These are phyloP conservation scores for Barnettozyma vustinii DNA, from an alignment of 805 yeast species.

Conservation along the genomic window DNA sequence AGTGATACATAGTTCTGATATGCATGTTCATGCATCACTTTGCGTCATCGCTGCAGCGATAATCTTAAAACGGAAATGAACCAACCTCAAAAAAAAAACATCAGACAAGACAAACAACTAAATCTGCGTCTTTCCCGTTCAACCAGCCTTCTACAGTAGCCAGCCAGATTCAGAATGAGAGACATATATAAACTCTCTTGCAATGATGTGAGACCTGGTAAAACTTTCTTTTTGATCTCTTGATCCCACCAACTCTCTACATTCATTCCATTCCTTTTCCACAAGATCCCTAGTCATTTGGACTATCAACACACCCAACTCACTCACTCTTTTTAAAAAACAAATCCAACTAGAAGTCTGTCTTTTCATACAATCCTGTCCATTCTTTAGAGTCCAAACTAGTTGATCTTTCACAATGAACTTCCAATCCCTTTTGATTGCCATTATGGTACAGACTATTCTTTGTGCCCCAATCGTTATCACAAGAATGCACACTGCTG, in stretches of 20 bases:
- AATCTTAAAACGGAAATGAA: neutral
- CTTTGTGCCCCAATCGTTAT: conserved; percentile 36
- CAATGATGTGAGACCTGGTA: neutral
- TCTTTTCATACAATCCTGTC: neutral
- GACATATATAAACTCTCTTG: neutral
- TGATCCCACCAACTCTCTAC: neutral
- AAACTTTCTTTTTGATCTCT: neutral
- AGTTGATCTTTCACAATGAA: conserved; percentile 1
- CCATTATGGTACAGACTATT: conserved; percentile 23
- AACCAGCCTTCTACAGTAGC: neutral
- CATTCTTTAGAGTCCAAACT: conserved; percentile 8
- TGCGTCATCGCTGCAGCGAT: neutral
- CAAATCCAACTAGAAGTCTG: neutral
- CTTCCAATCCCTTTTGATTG: conserved; percentile 5
- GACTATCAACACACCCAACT: neutral
- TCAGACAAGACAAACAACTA: neutral
- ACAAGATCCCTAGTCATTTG: neutral
- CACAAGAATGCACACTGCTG: conserved; percentile 53
- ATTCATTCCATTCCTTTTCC: neutral
- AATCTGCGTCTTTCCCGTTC: neutral
- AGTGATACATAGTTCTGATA: no score
- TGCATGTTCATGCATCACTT: neutral
- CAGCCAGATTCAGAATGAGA: neutral
- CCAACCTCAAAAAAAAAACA: neutral
- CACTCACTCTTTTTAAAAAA: neutral